A percentile compares a stretch with the other conserved stretches of the same genome.
phyloP scores from a whole-genome alignment of 1,139 yeast genomes.

The Kodamaea derodonti region DNA sequence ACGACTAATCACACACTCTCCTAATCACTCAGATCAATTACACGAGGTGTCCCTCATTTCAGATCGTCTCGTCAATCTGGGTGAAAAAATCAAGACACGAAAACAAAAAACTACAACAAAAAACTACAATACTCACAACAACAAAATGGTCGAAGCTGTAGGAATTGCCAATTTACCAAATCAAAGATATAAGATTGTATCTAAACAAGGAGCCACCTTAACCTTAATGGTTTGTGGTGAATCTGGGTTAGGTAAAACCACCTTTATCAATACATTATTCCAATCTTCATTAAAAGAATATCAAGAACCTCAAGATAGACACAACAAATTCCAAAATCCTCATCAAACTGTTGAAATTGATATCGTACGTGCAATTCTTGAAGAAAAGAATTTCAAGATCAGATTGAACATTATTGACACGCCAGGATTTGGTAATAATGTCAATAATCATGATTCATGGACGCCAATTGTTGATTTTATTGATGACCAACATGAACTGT shows the following conservation, averaged over 20 bases:
- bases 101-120: constrained; percentile 1
- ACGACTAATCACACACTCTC: too few relatives aligned
- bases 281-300: constrained; percentile 67
- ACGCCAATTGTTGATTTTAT: constrained; percentile 88
- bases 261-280: constrained; percentile 89
- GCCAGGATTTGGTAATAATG: constrained; percentile 97
- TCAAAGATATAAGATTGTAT: constrained; percentile 89
- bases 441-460: constrained; percentile 91
- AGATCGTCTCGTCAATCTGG: too few relatives aligned
- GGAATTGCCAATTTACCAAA: constrained; percentile 92
- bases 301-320: constrained; percentile 63
- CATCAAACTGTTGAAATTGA: constrained; percentile 91
- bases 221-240: constrained; percentile 96
- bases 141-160: constrained; percentile 43
- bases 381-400: constrained; percentile 85
- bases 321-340: constrained; percentile 56
- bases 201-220: constrained; percentile 84
- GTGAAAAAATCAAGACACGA: too few relatives aligned
- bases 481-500: constrained; percentile 95
- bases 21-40: too few relatives aligned
- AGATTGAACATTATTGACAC: constrained; percentile 90
- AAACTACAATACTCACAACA: neutral
- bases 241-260: constrained; percentile 90
- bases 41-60: too few relatives aligned
- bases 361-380: constrained; percentile 83